Base-by-base conservation (phyloP, 352 stramenopile species). In the Phytophthora citrophthora region DNA sequence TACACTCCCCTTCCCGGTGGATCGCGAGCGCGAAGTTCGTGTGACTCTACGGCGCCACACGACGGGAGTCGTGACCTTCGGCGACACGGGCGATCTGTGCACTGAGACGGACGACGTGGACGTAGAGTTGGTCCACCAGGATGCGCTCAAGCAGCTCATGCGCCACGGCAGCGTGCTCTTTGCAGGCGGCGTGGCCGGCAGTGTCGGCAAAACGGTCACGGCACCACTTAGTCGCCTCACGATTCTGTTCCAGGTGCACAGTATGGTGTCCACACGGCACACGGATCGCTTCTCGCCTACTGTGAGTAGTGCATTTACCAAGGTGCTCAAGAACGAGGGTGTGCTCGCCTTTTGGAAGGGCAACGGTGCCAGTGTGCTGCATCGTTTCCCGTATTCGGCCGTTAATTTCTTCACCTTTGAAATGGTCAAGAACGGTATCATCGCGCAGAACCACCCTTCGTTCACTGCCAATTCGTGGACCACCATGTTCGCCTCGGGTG, bases 351-450 rank as follows among this genome's bases (percentile, higher is more conserved):
- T 99, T 10, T 99, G 96, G 96, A 98, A 98, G 61, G 96, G 96
- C 47, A 99, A 99, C 64, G 95, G 95, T 26, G 97, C 95, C 20
- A 98, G 91, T 31, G 93, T 98, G 10, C 67, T 99, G 26, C 96
- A 99, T 74, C 86, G 96, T 15, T 98, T 99, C 74, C 96, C 96
- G 46, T 99, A 98, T 73, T 98, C 91, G 40, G 96, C 94, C 0
- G 97, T 98, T 60, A 98, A 99, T 58, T 99, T 99, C 72, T 98
- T 95, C 68, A 95, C 94, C 38, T 99, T 98, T 61, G 96, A 99
- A 76, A 84, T 93, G 83, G 61, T 96, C 81, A 94, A 89, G 85
- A 79, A 80, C 72, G 63, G 68, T 27, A 83, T 94, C 52, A 83
- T 91, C 48, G 71, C 81, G 20, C 75, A 89, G 44, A 61, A 90